These are phyloP conservation scores for Rhodotorula sp. DNA, from an alignment of 1,284 basidiomycete genomes.

Conservation along the genomic window DNA sequence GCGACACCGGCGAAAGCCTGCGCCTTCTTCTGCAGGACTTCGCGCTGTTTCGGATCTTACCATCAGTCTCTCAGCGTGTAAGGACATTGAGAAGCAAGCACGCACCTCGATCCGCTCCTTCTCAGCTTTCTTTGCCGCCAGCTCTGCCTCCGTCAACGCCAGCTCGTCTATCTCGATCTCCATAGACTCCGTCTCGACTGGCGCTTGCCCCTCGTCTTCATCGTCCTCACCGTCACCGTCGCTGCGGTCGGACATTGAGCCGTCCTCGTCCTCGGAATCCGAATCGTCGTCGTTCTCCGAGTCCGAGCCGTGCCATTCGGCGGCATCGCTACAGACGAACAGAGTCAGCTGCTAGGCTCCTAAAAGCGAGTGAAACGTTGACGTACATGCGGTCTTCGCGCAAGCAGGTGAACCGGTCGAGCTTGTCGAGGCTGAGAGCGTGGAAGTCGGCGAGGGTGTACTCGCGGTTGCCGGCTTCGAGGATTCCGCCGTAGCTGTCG, in stretches of 20 bases:
- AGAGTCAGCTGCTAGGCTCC: not conserved
- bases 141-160: constrained; percentile 36
- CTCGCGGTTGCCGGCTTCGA: constrained; percentile 73
- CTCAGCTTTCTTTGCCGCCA: constrained; percentile 45
- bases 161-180: constrained; percentile 41
- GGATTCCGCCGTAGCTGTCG: constrained; percentile 79
- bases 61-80: not conserved
- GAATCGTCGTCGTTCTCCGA: constrained; percentile 52
- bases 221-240: constrained; percentile 55
- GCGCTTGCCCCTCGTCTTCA: constrained; percentile 57
- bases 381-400: constrained; percentile 65
- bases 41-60: constrained; percentile 8
- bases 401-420: constrained; percentile 71
- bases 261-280: constrained; percentile 44
- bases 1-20: constrained; percentile 70
- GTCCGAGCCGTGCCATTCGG: constrained; percentile 32
- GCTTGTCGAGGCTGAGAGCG: constrained; percentile 71
- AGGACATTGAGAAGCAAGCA: too few relatives aligned
- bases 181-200: constrained; percentile 54
- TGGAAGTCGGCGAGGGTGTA: constrained; percentile 85
- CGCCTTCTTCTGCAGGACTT: constrained; percentile 62
- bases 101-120: constrained; percentile 46
- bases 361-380: not conserved
- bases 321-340: constrained; percentile 17
- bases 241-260: constrained; percentile 48